Base-by-base conservation (phyloP, 495 filamentous ascomycete genomes). In the Lichenothelia convexa region DNA sequence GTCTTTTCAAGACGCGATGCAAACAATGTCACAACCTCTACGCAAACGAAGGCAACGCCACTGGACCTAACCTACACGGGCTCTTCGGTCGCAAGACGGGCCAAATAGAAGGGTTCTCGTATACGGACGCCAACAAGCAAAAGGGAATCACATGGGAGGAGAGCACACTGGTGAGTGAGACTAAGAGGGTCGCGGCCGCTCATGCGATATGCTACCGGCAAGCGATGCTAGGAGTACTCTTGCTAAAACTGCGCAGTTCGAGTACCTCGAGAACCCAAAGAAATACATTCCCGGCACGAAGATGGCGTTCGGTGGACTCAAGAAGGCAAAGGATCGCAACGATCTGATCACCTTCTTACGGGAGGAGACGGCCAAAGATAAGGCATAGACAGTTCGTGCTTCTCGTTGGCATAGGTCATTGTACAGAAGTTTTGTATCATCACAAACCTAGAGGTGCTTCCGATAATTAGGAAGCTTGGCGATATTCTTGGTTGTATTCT, bases 251-350 rank as follows among this genome's bases (percentile, higher is more conserved):
- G 9, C 21, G 34, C 47, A 82, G 80, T 87, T 83, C 57, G 64
- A 73, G 43, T 87, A 87, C 68, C 75, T 87, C 52, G 80, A 87
- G 65, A 87, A 87, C 69, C 80, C 80, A 48, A 87, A 87, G 68
- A 87, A 87, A 63, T 87, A 75, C 75, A 95, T 99, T 45, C 91
- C 89, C 51, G 89, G 89, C 48, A 99, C 89, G 62, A 99, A 99
- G 83, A 99, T 99, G 89, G 89, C 89, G 54, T 99, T 99, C 61
- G 89, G 89, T 67, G 89, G 89, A 56, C 69, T 99, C 49, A 99
- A 99, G 87, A 99, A 99, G 80, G 73, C 69, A 47, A 94, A 94
- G 80, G 89, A 99, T 68, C 71, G 89, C 60, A 95, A 95, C 63
- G 91, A 99, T 65, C 71, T 99, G 48, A 92, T 95, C 71, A 87